These are phyloP conservation scores for Eucalyptus pauciflora DNA, from an alignment of 345 rosid species.

Conservation along the genomic window DNA sequence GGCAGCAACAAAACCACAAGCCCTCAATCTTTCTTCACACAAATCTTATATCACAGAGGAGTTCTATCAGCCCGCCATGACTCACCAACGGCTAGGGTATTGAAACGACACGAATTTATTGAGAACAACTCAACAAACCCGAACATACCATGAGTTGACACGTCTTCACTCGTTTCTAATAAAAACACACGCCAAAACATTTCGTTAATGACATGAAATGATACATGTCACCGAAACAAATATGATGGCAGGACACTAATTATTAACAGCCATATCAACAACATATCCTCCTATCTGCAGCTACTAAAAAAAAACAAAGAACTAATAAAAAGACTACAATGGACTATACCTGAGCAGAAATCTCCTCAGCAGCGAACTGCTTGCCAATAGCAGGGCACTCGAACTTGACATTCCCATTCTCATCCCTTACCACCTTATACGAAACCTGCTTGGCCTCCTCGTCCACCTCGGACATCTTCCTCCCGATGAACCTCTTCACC, in stretches of 20 bases:
- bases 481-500: constrained; percentile 96
- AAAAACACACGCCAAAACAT: neutral
- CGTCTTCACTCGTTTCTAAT: neutral
- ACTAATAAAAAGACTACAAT: neutral
- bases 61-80: neutral
- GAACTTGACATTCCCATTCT: constrained; percentile 85
- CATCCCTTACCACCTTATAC: constrained; percentile 76
- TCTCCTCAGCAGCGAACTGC: constrained; percentile 96
- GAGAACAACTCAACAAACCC: neutral
- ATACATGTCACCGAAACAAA: neutral
- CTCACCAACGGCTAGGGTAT: neutral
- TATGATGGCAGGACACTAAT: neutral
- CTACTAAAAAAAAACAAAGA: neutral
- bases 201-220: neutral
- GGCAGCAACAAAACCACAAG: neutral
- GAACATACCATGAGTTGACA: neutral
- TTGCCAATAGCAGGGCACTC: constrained; percentile 91
- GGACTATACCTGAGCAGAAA: constrained; percentile 83
- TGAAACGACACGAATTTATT: neutral
- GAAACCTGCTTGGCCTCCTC: constrained; percentile 97
- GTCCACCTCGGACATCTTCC: constrained; percentile 92
- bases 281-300: neutral
- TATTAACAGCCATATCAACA: neutral
- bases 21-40: neutral
- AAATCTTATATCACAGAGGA: neutral